These are phyloP conservation scores for Pyrenophora teres DNA, from an alignment of 2,329 filamentous ascomycete genomes.

Conservation along the genomic window DNA sequence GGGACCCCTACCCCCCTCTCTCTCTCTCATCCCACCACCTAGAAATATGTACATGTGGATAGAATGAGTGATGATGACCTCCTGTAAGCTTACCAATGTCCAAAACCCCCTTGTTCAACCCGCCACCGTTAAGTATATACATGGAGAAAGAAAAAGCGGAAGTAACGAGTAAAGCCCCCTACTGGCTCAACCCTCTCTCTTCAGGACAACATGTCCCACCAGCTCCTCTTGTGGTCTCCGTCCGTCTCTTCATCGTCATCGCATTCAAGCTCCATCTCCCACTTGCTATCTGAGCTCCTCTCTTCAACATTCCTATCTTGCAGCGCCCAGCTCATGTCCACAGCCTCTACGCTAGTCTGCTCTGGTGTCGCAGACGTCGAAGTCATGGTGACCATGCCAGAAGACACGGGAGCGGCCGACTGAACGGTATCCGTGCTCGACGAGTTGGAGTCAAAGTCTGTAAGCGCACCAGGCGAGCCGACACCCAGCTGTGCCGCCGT, in stretches of 20 bases:
- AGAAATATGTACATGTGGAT: too few species aligned
- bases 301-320: constrained; percentile 1
- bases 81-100: too few species aligned
- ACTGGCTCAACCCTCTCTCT: background rate
- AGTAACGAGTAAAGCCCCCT: background rate
- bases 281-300: background rate
- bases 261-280: background rate
- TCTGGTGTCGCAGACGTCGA: too few species aligned
- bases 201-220: background rate
- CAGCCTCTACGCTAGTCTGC: background rate
- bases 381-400: too few species aligned
- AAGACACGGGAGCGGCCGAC: too few species aligned
- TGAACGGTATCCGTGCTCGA: too few species aligned
- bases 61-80: too few species aligned
- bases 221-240: background rate
- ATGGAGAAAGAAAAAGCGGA: background rate
- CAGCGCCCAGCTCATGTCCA: background rate
- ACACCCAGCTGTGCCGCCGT: constrained; percentile 36
- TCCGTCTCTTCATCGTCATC: background rate
- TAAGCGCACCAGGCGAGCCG: too few species aligned
- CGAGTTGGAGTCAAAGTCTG: too few species aligned
- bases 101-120: too few species aligned
- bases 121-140: background rate
- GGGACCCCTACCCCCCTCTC: too few species aligned
- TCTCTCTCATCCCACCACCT: too few species aligned